Conservation (phyloP, 2,329 filamentous ascomycete genomes). For the Sclerotinia nivalis region DNA sequence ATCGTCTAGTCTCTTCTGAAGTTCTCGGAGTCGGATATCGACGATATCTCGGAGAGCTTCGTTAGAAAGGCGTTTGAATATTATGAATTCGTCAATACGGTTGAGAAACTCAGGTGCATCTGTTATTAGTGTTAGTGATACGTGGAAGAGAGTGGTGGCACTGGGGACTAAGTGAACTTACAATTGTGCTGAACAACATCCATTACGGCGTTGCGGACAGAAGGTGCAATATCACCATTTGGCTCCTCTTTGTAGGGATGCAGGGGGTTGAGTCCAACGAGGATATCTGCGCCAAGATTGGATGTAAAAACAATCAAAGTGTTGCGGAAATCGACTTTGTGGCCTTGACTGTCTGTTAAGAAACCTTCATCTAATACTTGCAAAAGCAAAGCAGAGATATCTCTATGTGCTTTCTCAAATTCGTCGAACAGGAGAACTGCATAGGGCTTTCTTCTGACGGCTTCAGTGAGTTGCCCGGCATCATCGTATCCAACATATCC, state of each 20-base stretch:
- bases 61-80: slow-evolving; percentile 84
- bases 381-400: slow-evolving; percentile 87
- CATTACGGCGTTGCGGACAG: slow-evolving; percentile 79
- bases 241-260: slow-evolving; percentile 63
- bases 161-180: slow-evolving; percentile 42
- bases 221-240: slow-evolving; percentile 69
- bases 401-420: slow-evolving; percentile 95
- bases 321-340: slow-evolving; percentile 95
- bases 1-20: slow-evolving; percentile 81
- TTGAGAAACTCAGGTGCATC: slow-evolving; percentile 94
- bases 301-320: slow-evolving; percentile 96
- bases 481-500: slow-evolving; percentile 98
- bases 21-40: slow-evolving; percentile 83
- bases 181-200: slow-evolving; percentile 71
- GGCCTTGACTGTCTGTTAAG: slow-evolving; percentile 90
- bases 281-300: slow-evolving; percentile 89
- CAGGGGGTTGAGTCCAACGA: slow-evolving; percentile 71
- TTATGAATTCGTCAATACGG: slow-evolving; percentile 92
- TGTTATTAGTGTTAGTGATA: slow-evolving; percentile 19
- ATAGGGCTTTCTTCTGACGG: slow-evolving; percentile 91
- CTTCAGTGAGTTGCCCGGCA: slow-evolving; percentile 92
- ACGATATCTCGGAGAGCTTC: slow-evolving; percentile 86
- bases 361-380: slow-evolving; percentile 97
- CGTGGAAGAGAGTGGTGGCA: background rate
- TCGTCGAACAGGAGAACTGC: slow-evolving; percentile 94